Percentiles rank a stretch among this genome's conserved stretches.
Evolutionary conservation across 1,284 basidiomycete species (phyloP).

Genomic region (Leccinum subrobustum): DNA sequence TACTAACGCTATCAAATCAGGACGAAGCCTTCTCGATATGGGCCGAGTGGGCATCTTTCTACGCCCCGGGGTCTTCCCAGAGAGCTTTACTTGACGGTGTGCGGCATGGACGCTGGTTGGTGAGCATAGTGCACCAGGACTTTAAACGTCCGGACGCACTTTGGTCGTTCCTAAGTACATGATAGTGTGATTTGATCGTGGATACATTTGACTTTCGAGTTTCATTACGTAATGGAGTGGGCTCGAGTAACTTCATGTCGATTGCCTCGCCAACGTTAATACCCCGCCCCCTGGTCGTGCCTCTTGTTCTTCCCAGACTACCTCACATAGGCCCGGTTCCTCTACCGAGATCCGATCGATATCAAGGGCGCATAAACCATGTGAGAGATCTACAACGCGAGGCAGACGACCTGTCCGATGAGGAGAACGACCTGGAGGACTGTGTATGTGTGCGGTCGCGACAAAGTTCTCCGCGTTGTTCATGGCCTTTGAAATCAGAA

Average conservation of each 20-base stretch:
- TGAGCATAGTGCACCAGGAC: constrained; percentile 94
- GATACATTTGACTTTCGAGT: not conserved
- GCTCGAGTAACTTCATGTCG: constrained; percentile 37
- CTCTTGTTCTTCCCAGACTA: constrained; percentile 61
- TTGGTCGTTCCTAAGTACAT: constrained; percentile 76
- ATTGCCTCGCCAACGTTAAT: constrained; percentile 69
- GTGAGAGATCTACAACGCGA: constrained; percentile 72
- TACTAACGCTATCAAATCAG: constrained; percentile 39
- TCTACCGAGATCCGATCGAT: constrained; percentile 46
- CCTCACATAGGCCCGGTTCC: constrained; percentile 68
- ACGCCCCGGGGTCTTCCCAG: constrained; percentile 74
- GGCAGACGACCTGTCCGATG: constrained; percentile 83
- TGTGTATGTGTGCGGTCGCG: constrained; percentile 43
- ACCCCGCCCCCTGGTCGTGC: constrained; percentile 58
- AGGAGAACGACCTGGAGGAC: constrained; percentile 77
- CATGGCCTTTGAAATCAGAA: constrained; percentile 41
- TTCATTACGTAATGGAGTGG: not conserved
- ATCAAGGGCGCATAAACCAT: constrained; percentile 54
- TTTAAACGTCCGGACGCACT: constrained; percentile 81
- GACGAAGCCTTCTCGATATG: constrained; percentile 98
- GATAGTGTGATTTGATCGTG: constrained; percentile 19
- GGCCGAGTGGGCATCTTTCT: constrained; percentile 92
- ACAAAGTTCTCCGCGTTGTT: not conserved
- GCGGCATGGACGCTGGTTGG: constrained; percentile 80
- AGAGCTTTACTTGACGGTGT: constrained; percentile 74